Evolutionary conservation across 305 asterid species (phyloP).

Genomic region (Caryopteris hybrid): DNA sequence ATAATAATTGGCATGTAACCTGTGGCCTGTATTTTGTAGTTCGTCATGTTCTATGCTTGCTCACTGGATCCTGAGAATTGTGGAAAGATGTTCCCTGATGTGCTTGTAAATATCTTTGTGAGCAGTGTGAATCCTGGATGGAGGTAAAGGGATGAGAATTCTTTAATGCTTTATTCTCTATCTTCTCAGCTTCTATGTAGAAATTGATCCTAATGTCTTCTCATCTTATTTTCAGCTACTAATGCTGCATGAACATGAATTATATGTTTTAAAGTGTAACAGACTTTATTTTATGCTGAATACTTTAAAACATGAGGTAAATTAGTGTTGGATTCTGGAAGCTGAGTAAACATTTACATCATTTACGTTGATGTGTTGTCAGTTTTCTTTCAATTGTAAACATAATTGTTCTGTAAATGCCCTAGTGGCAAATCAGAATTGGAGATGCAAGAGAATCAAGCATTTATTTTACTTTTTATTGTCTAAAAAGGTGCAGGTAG

Average conservation of each 20-base stretch:
- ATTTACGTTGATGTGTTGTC: background rate
- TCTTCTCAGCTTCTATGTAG: background rate
- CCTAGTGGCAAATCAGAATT: background rate
- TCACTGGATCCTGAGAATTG: constrained; percentile 90
- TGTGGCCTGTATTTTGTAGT: constrained; percentile 43
- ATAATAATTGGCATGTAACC: background rate
- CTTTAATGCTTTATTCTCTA: constrained; percentile 12
- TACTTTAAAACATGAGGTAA: background rate
- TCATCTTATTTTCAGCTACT: background rate
- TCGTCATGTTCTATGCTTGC: constrained; percentile 91
- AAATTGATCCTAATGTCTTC: background rate
- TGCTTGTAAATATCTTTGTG: constrained; percentile 51
- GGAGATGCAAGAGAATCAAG: background rate
- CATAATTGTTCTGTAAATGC: background rate
- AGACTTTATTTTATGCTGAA: background rate
- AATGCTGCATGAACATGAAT: background rate
- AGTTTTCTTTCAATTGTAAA: background rate
- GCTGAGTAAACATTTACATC: background rate
- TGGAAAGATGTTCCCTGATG: constrained; percentile 51
- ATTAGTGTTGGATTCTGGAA: background rate
- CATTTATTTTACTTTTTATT: constrained; percentile 1
- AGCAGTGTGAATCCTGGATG: constrained; percentile 40
- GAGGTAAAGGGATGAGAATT: constrained; percentile 47
- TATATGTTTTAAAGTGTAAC: background rate
- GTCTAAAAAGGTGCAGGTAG: background rate